These are phyloP conservation scores for Phytophthora kernoviae DNA, from an alignment of 352 stramenopile species.

Conservation along the genomic window DNA sequence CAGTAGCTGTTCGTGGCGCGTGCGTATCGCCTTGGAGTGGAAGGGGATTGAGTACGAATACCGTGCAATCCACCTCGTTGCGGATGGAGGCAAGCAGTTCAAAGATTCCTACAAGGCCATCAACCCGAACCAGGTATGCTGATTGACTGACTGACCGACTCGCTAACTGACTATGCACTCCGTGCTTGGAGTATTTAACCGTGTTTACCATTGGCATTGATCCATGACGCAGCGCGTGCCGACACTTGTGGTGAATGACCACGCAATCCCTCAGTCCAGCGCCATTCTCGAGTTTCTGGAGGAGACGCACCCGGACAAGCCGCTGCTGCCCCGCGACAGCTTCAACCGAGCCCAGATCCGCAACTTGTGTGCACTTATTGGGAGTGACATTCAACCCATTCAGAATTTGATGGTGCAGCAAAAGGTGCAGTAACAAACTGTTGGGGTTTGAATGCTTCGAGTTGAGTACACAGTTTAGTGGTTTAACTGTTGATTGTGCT, in stretches of 20 bases:
- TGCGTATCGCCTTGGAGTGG: conserved; percentile 87
- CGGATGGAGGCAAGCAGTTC: conserved; percentile 62
- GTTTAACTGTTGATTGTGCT: neutral
- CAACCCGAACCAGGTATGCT: conserved; percentile 65
- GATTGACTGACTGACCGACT: no score
- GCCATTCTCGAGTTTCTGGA: conserved; percentile 96
- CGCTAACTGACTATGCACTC: no score
- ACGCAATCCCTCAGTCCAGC: conserved; percentile 78
- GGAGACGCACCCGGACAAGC: conserved; percentile 69
- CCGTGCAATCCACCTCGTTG: conserved; percentile 73
- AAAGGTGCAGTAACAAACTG: conserved; percentile 36
- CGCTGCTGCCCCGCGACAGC: conserved; percentile 77
- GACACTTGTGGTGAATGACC: conserved; percentile 83
- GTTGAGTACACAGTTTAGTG: neutral
- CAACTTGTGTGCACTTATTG: conserved; percentile 92
- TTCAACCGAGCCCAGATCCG: conserved; percentile 75
- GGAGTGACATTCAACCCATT: conserved; percentile 91
- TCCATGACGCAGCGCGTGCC: conserved; percentile 57
- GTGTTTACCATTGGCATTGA: neutral
- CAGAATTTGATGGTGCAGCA: conserved; percentile 88
- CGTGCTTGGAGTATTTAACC: neutral
- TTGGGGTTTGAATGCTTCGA: neutral
- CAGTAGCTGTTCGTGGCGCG: conserved; percentile 90
- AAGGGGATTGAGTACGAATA: conserved; percentile 88
- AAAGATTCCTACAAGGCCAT: conserved; percentile 56